Base-by-base conservation (phyloP, 306 rosid genomes). In the Begonia masoniana region DNA sequence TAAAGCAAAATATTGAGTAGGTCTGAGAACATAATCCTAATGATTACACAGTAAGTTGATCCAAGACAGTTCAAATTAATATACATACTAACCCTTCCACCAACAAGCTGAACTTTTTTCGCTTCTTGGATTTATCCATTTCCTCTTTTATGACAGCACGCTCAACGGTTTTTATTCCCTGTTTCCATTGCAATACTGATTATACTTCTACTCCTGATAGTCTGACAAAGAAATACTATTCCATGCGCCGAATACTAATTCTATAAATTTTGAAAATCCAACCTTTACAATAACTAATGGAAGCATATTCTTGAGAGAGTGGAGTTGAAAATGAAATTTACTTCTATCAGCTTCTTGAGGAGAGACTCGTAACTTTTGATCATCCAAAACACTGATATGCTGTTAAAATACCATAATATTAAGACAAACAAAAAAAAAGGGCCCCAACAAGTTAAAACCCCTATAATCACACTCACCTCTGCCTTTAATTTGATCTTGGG, bases 31-130 rank as follows among this genome's bases (percentile, higher is more conserved):
- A 31, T 7, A 31, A 31, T 31, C 39, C 9, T 31, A 31, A 6
- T 31, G 39, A 31, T 31, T 31, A 31, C 9, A 31, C 39, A 31
- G 39, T 31, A 31, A 31, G 39, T 31, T 31, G 9, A 31, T 7
- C 39, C 39, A 31, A 21, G 24, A 21, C 24, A 21, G 24, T 21
- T 21, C 39, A 7, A 68, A 55, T 15, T 26, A 43, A 13, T 51
- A 15, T 47, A 64, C 54, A 74, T 67, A 82, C 95, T 80, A 54
- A 89, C 97, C 97, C 95, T 75, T 89, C 95, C 11, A 83, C 95
- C 74, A 80, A 68, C 66, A 89, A 69, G 16, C 71, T 63, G 70
- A 72, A 85, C 70, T 71, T 82, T 17, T 69, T 68, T 43, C 4
- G 67, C 60, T 68, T 62, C 4, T 50, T 61, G 12, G 5, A 58